phyloP scores from a whole-genome alignment of 768 basidiomycete genomes.

The Suillus occidentalis region DNA sequence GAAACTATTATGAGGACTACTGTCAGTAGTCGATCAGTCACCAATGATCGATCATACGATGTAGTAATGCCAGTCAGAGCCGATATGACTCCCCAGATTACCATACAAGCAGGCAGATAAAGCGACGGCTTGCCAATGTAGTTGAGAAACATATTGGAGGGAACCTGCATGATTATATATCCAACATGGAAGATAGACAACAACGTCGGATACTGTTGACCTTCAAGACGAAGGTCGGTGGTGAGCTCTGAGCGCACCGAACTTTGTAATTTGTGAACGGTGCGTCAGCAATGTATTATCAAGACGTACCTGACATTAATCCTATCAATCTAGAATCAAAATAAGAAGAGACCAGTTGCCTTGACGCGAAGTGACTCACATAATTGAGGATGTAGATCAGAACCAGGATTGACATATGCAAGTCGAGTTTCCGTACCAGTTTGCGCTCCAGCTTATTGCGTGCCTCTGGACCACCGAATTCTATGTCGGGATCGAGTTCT shows the following conservation, averaged over 20 bases:
- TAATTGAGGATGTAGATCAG: slow-evolving; percentile 40
- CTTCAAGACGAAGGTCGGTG: slow-evolving; percentile 59
- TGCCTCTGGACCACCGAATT: slow-evolving; percentile 49
- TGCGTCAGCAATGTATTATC: not conserved
- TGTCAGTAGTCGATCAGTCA: not conserved
- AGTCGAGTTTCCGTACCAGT: slow-evolving; percentile 54
- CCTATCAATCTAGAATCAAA: slow-evolving; percentile 52
- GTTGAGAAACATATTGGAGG: slow-evolving; percentile 71
- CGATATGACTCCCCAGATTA: slow-evolving; percentile 67
- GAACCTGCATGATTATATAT: slow-evolving; percentile 42
- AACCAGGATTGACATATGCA: slow-evolving; percentile 54
- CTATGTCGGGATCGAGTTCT: slow-evolving; percentile 31
- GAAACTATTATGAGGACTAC: slow-evolving; percentile 32
- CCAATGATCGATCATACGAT: slow-evolving; percentile 21
- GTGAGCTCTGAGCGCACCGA: slow-evolving; percentile 72
- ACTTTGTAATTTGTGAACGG: slow-evolving; percentile 31
- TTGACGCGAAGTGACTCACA: slow-evolving; percentile 16
- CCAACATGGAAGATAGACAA: slow-evolving; percentile 70
- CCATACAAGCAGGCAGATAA: slow-evolving; percentile 66
- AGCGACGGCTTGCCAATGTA: slow-evolving; percentile 65
- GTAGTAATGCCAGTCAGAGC: slow-evolving; percentile 41
- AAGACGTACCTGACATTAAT: slow-evolving; percentile 61
- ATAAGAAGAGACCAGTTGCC: not conserved
- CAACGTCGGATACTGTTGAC: slow-evolving; percentile 62
- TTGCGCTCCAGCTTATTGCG: slow-evolving; percentile 50